Base-by-base conservation (phyloP, 2,329 filamentous ascomycete species). In the Trichoderma polysporum region DNA sequence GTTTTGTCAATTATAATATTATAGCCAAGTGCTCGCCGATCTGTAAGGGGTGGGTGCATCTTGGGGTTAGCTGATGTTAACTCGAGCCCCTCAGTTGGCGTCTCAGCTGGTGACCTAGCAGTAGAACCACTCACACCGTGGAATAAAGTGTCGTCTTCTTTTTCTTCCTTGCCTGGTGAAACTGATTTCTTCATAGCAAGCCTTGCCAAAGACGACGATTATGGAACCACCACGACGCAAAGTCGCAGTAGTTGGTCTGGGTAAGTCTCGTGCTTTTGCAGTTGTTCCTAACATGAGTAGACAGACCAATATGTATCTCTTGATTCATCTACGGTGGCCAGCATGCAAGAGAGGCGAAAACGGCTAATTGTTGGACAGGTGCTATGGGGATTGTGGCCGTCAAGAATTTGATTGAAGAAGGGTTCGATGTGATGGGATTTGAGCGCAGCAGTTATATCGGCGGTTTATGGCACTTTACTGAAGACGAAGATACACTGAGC, bases 351-450 rank as follows among this genome's bases (percentile, higher is more conserved):
- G 9, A 52, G 10, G 15, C 4, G 4, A 27, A 2, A 13, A n/a
- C 1, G 2, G 19, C 65, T 71, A 47, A 68, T 56, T 22, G 47
- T 35, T 15, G 27, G 65, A 17, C 54, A 78, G 77, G 78, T 15
- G 76, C 76, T 17, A 73, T 78, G 56, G 79, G 79, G 49, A 74
- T 80, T 22, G 77, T 78, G 8, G 73, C 78, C 6, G 72, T 81
- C 59, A 84, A 83, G 71, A 79, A 79, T 41, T 69, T 83, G 19
- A 70, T 77, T 2, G 80, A 83, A 66, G 80, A 81, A 71, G 80
- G 80, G 9, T 83, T 82, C 60, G 71, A 81, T 10, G 80, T 77
- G 5, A 75, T 77, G 1, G 81, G 77, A 2, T 83, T 83, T 53
- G 82, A 84, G 56, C 73, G 76, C 31, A 79, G 79, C 63, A 67